Conservation (phyloP, 257 asterid genomes). For the Ligustrum vulgare region DNA sequence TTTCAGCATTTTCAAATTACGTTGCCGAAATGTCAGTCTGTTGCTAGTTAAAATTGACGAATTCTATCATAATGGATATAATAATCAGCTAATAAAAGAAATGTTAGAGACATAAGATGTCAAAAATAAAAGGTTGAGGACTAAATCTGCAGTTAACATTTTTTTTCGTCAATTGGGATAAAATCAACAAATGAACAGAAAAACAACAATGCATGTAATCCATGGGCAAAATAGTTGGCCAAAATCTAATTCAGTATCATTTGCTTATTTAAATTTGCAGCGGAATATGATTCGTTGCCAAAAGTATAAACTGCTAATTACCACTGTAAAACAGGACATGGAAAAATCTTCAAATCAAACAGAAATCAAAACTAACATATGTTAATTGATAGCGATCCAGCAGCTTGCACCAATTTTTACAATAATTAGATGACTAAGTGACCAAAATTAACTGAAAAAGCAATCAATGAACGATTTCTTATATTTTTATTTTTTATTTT, state of each 20-base stretch:
- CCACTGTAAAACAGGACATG: background rate
- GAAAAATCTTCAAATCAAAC: background rate
- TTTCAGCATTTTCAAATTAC: no score
- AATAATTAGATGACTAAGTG: background rate
- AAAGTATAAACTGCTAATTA: background rate
- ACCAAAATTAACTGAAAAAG: conserved; percentile 7
- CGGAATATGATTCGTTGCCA: background rate
- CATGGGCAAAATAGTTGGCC: background rate
- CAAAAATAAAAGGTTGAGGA: no score
- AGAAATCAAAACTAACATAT: conserved; percentile 56
- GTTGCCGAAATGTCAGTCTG: no score
- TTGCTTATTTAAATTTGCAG: conserved; percentile 8
- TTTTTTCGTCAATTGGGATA: background rate
- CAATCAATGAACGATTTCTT: background rate
- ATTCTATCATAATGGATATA: no score
- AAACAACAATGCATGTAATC: background rate
- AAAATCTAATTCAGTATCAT: background rate
- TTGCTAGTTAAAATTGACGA: no score
- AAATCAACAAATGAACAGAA: background rate
- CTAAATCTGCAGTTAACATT: no score
- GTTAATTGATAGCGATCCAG: conserved; percentile 93
- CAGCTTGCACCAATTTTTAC: conserved; percentile 69
- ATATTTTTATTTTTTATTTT: no score
- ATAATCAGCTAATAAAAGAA: no score
- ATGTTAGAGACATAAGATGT: no score